A percentile compares a stretch with the other conserved stretches of the same genome.
These are phyloP conservation scores for Rugonectria rugulosa DNA, from an alignment of 2,329 filamentous ascomycete genomes.

Conservation along the genomic window DNA sequence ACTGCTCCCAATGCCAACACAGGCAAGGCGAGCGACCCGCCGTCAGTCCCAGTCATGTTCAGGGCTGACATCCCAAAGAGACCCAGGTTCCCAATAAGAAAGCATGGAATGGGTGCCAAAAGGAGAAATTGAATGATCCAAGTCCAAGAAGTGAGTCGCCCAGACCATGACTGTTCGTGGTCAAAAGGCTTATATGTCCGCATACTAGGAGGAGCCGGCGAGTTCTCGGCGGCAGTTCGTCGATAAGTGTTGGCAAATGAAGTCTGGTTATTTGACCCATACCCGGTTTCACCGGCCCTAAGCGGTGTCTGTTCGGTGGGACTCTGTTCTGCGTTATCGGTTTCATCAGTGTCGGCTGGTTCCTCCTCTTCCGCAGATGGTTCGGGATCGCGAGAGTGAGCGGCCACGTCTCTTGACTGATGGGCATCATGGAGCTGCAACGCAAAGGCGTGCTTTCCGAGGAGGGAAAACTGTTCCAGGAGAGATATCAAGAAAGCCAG, in stretches of 20 bases:
- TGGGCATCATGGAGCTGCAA: conserved; percentile 61
- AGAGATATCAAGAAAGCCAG: conserved; percentile 78
- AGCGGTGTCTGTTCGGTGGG: conserved; percentile 64
- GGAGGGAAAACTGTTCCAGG: conserved; percentile 80
- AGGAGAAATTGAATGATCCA: conserved; percentile 90
- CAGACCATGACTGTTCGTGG: conserved; percentile 87
- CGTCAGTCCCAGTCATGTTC: conserved; percentile 85
- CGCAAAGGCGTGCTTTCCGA: conserved; percentile 74
- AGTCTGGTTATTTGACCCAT: conserved; percentile 51
- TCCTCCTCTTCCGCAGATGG: conserved; percentile 19
- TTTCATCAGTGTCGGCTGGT: conserved; percentile 33
- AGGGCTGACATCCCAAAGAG: conserved; percentile 76
- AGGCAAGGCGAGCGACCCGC: conserved; percentile 73
- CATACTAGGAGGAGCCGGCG: conserved; percentile 31
- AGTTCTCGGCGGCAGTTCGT: conserved; percentile 51
- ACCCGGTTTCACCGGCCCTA: conserved; percentile 44
- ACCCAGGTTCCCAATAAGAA: conserved; percentile 78
- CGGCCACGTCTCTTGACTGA: conserved; percentile 50
- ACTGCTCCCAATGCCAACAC: conserved; percentile 75
- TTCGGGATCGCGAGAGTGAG: conserved; percentile 29
- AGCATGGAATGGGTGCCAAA: conserved; percentile 78
- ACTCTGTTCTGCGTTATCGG: conserved; percentile 37
- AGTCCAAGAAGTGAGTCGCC: conserved; percentile 78
- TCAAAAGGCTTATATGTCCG: conserved; percentile 58
- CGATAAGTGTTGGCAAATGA: conserved; percentile 65